Evolutionary conservation across 768 basidiomycete species (phyloP).

Genomic region (Pulveroboletus sp.): DNA sequence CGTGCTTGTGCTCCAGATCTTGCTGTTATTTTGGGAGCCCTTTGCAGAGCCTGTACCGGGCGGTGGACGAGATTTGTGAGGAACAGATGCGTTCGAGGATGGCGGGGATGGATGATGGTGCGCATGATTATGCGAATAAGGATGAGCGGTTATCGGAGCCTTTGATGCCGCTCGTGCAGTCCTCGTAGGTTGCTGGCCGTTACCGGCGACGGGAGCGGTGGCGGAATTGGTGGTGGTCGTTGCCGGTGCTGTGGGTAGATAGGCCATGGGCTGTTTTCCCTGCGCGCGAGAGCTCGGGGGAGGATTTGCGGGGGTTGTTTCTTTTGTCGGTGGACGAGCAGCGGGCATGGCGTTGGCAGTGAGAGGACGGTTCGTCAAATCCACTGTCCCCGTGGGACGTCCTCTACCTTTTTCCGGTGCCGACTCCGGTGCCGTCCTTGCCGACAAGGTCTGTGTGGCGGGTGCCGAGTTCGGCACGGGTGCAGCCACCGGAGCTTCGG

Average conservation of each 20-base stretch:
- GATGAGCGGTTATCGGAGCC: constrained; percentile 49
- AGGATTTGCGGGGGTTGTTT: constrained; percentile 33
- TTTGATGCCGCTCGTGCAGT: constrained; percentile 52
- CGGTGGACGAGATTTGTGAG: constrained; percentile 31
- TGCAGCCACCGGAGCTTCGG: constrained; percentile 21
- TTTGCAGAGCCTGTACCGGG: constrained; percentile 23
- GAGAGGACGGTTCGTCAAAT: constrained; percentile 37
- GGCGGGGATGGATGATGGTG: constrained; percentile 52
- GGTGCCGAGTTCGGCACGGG: constrained; percentile 28
- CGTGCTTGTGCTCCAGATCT: constrained; percentile 93
- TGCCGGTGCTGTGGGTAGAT: constrained; percentile 31
- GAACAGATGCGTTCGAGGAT: constrained; percentile 31
- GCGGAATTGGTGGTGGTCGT: constrained; percentile 33
- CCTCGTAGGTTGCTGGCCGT: constrained; percentile 31
- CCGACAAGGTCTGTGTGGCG: constrained; percentile 18
- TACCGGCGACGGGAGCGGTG: constrained; percentile 24
- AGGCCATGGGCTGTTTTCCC: constrained; percentile 91
- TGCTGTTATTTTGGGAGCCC: constrained; percentile 48
- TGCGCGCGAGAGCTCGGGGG: constrained; percentile 79
- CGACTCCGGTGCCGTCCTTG: constrained; percentile 30
- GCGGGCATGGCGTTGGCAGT: constrained; percentile 40
- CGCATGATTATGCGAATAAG: constrained; percentile 44
- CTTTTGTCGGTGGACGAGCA: constrained; percentile 35
- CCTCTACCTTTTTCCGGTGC: constrained; percentile 30
- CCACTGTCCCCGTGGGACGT: constrained; percentile 30